Percentiles rank a stretch among this genome's conserved stretches.
Evolutionary conservation across 2,329 filamentous ascomycete species (phyloP).

Genomic region (Anthostomella pinea): DNA sequence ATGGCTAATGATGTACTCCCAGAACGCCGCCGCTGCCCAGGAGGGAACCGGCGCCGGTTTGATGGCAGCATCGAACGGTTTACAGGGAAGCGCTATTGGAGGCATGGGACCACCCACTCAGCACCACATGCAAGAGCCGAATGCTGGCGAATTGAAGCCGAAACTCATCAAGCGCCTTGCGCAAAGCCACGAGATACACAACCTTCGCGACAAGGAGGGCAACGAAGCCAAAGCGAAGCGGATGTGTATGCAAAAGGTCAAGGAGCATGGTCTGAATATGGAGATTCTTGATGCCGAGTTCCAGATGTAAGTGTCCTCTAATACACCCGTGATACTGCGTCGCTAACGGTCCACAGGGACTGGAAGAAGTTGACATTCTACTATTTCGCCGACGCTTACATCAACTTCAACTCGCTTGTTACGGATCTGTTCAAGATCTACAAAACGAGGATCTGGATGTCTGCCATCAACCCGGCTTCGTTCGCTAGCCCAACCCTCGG

Average conservation of each 20-base stretch:
- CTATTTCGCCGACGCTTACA: constrained; percentile 96
- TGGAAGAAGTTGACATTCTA: constrained; percentile 99
- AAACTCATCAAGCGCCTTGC: constrained; percentile 96
- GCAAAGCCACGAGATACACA: constrained; percentile 84
- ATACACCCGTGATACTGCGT: neutral
- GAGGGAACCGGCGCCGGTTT: constrained; percentile 58
- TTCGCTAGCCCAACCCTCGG: constrained; percentile 78
- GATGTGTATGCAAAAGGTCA: constrained; percentile 93
- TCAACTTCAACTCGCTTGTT: constrained; percentile 98
- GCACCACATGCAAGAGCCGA: constrained; percentile 70
- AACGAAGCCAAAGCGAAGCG: constrained; percentile 97
- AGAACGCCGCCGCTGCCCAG: constrained; percentile 64
- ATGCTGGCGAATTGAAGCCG: constrained; percentile 76
- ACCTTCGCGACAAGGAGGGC: constrained; percentile 90
- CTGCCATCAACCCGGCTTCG: constrained; percentile 94
- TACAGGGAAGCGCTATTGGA: constrained; percentile 69
- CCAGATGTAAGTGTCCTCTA: constrained; percentile 70
- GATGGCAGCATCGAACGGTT: constrained; percentile 60
- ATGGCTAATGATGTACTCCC: constrained; percentile 98
- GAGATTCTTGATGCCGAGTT: constrained; percentile 98
- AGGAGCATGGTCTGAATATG: constrained; percentile 93
- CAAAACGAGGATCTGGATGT: constrained; percentile 99
- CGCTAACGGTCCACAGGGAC: constrained; percentile 60
- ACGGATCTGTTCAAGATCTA: constrained; percentile 99
- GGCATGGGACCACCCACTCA: constrained; percentile 75